Evolutionary conservation across 78 protist genomes (phyloP), one percentile per base, ranked within the genome.

Genomic region (Creolimax fragrantissima): DNA sequence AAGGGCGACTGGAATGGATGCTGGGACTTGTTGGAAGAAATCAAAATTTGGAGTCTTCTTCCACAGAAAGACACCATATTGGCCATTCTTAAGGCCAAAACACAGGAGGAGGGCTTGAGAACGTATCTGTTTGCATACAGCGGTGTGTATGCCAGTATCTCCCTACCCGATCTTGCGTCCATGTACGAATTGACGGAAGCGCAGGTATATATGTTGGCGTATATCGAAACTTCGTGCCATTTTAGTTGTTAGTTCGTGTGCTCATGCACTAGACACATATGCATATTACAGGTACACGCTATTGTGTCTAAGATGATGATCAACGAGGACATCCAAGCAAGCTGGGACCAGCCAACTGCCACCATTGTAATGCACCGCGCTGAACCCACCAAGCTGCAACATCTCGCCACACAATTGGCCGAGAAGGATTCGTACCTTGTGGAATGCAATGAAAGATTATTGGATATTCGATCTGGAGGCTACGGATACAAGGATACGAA

Each of bases 291-390:
- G 35, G n/a, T 89, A 41, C 44, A 86, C 90, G 42, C 90, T 35
- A 89, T 96, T 42, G 94, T 96, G 89, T 42, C 92, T 88, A 95
- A 95, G 95, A 96, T 97, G 97, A 94, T 97, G 92, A 90, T 93
- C 94, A 81, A 35, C 43, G 96, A 95, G 81, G 96, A 95, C 90
- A 89, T 97, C 36, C 90, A 90, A 44, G 98, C 96, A 11, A 45
- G 90, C 5, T 90, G 91, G 95, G 97, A 97, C 93, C 96, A 95
- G 92, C 94, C 96, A 35, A 94, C 96, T 3, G 93, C 45, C 85
- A 39, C 94, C 67, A 81, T 97, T 47, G 90, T 95, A 43, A 84
- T 96, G 94, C 95, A 96, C 88, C 95, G 93, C 42, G 92, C 91
- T 7, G 97, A 95, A 93, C 95, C 93, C 45, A 67, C 94, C 81